Base-by-base conservation (phyloP, 1,284 basidiomycete genomes). In the Hortiboletus rubellus region DNA sequence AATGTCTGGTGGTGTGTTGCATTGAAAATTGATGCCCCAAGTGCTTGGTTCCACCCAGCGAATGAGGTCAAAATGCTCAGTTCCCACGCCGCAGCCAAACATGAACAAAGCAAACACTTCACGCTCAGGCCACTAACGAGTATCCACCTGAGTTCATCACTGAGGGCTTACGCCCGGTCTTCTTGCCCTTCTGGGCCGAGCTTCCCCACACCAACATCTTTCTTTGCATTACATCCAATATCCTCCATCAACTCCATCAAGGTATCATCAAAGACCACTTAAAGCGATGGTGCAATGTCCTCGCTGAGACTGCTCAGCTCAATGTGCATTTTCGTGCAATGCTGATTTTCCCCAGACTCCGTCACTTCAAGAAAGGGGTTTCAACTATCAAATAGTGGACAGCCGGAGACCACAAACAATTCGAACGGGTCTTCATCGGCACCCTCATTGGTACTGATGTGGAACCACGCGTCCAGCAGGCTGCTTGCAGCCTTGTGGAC, bases 251-350 rank as follows among this genome's bases (percentile, higher is more conserved):
- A 11, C 55, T 57, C 0, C 55, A 49, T 5, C 53, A 57, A 45
- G 55, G 37, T 0, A 2, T 58, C 1, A 11, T 58, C 54, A 58
- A 58, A 3, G 54, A 58, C 10, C 37, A 57, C 7, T n/a, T 56
- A 17, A 57, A 57, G 10, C n/a, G 38, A 30, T 57, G 41, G 52
- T 55, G 27, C 3, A 27, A 5, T 27, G 27, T 27, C 27, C 4
- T 27, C 7, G 3, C 27, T 27, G 27, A 27, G 27, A 27, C 27
- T 27, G 27, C 27, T 1, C 30, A 18, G 3, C 27, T 27, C 27
- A 5, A 52, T 2, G 3, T 0, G 0, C 17, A 10, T 0, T 56
- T 57, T 40, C 30, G n/a, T 5, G 41, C 46, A 5, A 40, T 57
- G 34, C 36, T 46, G 0, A 1, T 44, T 2, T 22, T 12, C 18